Base-by-base conservation (phyloP, 768 basidiomycete genomes). In the Strobilomyces dryophilus region DNA sequence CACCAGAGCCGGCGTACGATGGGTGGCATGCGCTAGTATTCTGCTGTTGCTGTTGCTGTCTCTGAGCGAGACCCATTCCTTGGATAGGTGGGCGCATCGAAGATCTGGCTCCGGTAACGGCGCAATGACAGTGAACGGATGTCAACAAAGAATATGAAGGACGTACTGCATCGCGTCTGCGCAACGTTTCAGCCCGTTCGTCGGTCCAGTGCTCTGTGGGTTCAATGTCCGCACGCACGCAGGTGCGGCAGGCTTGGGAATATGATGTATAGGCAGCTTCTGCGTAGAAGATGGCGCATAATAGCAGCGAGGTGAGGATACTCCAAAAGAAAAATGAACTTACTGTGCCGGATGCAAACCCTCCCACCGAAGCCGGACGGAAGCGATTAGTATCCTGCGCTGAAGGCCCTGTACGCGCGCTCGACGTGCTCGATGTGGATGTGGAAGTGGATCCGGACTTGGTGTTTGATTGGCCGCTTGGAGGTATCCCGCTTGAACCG, bases 61-160 rank as follows among this genome's bases (percentile, higher is more conserved):
- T 69, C 46, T 74, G 66, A 39, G 62, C 63, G 20, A 77, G 64
- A 14, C 77, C 79, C 71, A 76, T 75, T 41, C 71, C 61, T 63
- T 71, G 67, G 39, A 64, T 57, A 27, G 61, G 61, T 39, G 61
- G 55, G 20, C 65, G 61, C 8, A 57, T 47, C 45, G 27, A 27
- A 27, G 27, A 4, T 4, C 27, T 27, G 5, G 27, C 27, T 27
- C 67, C 18, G 37, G 39, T 42, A 15, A 40, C 35, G 26, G 17
- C 27, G 17, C 9, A 3, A 20, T 17, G 8, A 29, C 39, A 17
- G 3, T 48, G 5, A 51, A 20, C 34, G 49, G 20, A 39, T 5
- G 17, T 26, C 35, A 32, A 35, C 14, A 11, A 15, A 10, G 29
- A 27, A 32, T 10, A 0, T 11, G 11, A 47, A 45, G 32, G 8